Conservation (phyloP, 345 rosid species). For the Linum usitatissimum region DNA sequence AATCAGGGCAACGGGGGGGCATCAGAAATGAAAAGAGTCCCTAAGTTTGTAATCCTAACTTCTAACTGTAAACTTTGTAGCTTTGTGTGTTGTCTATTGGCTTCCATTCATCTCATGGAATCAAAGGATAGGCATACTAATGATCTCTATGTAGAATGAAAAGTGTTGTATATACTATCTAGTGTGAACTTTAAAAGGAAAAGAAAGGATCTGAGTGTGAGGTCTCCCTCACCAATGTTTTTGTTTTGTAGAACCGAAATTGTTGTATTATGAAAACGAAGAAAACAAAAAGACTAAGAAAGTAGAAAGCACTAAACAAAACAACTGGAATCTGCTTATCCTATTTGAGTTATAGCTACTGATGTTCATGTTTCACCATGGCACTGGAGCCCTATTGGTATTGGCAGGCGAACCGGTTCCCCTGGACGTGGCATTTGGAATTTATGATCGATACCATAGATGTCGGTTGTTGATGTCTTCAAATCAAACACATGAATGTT, state of each 20-base stretch:
- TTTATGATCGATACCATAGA: not conserved
- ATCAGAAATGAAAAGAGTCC: not conserved
- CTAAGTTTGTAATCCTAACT: slow-evolving; percentile 15
- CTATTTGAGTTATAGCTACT: not conserved
- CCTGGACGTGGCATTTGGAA: not conserved
- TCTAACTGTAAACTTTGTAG: not conserved
- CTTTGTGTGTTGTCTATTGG: not conserved
- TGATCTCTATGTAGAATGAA: not conserved
- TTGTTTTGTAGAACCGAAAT: not conserved
- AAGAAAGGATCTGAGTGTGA: too few relatives aligned
- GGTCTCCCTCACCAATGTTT: too few relatives aligned
- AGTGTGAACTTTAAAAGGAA: too few relatives aligned
- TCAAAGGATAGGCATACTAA: not conserved
- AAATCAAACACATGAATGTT: not conserved
- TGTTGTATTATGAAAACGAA: not conserved
- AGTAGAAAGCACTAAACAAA: not conserved
- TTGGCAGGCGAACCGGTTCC: not conserved
- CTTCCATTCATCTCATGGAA: slow-evolving; percentile 14
- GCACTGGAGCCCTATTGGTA: not conserved
- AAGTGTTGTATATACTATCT: not conserved
- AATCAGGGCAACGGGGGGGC: slow-evolving; percentile 22
- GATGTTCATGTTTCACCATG: not conserved
- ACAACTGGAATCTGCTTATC: not conserved
- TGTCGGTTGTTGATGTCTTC: not conserved
- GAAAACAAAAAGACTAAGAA: too few relatives aligned